phyloP scores from a whole-genome alignment of 75 land plant genomes.

The Selaginella tamariscina region DNA sequence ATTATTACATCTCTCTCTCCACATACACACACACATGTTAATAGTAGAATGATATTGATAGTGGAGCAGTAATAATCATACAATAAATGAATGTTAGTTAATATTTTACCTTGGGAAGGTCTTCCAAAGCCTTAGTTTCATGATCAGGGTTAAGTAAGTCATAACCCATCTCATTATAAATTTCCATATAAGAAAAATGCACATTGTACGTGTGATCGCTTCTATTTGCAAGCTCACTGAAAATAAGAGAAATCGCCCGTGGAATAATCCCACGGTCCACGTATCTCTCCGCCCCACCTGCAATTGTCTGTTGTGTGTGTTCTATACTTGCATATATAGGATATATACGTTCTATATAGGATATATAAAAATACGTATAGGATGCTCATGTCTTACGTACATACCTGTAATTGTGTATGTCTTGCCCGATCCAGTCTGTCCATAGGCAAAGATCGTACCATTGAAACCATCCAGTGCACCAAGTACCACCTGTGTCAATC shows the following conservation, averaged over 20 bases:
- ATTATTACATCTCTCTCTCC: too few species aligned
- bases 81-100: neutral
- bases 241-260: conserved; percentile 29
- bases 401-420: conserved; percentile 30
- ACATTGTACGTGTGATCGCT: conserved; percentile 22
- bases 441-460: conserved; percentile 34
- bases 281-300: conserved; percentile 27
- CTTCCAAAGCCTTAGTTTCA: conserved; percentile 30
- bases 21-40: too few species aligned
- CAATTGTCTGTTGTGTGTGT: conserved; percentile 26
- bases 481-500: conserved; percentile 22
- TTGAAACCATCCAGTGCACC: conserved; percentile 31
- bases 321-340: too few species aligned
- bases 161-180: conserved; percentile 31
- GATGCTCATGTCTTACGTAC: too few species aligned
- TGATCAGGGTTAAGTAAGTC: conserved; percentile 33
- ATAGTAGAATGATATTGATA: too few species aligned
- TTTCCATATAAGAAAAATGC: conserved; percentile 30
- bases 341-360: too few species aligned
- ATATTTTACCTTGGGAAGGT: conserved; percentile 27
- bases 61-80: neutral
- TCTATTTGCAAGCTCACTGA: conserved; percentile 25
- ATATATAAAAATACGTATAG: too few species aligned
- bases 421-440: conserved; percentile 34
- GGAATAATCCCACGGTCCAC: conserved; percentile 32